Percentiles rank a stretch among this genome's conserved stretches.
phyloP scores from a whole-genome alignment of 1,284 basidiomycete genomes.

The Leccinum fallax region DNA sequence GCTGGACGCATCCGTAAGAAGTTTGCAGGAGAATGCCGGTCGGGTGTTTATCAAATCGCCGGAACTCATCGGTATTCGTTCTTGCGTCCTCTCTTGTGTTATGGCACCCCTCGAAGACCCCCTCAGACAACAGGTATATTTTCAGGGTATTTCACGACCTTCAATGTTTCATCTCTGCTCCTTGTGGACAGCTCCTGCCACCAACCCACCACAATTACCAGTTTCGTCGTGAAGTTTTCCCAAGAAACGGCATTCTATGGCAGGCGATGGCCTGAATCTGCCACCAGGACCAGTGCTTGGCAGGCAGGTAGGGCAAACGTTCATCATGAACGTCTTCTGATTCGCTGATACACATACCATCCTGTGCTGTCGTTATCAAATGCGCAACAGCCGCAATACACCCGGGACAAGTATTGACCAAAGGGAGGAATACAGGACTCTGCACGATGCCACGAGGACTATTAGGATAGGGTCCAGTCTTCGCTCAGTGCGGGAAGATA shows the following conservation, averaged over 20 bases:
- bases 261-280: constrained; percentile 2
- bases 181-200: neutral
- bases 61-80: neutral
- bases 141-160: neutral
- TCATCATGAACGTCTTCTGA: neutral
- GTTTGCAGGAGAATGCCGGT: neutral
- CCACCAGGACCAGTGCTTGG: neutral
- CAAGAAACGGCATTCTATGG: constrained; percentile 1
- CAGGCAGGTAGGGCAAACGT: neutral
- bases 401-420: no score
- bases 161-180: neutral
- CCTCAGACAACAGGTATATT: neutral
- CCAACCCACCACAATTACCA: neutral
- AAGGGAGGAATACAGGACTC: no score
- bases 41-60: neutral
- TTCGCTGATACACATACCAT: neutral
- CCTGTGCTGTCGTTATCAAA: neutral
- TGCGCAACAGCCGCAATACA: neutral
- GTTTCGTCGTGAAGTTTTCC: neutral
- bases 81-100: neutral
- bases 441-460: constrained; percentile 4
- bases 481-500: no score
- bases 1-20: neutral
- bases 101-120: constrained; percentile 2
- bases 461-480: constrained; percentile 2